Evolutionary conservation across 164 flowering plant genomes (phyloP), one percentile per base, ranked within the genome.

Genomic region (Cinnamomum chago): DNA sequence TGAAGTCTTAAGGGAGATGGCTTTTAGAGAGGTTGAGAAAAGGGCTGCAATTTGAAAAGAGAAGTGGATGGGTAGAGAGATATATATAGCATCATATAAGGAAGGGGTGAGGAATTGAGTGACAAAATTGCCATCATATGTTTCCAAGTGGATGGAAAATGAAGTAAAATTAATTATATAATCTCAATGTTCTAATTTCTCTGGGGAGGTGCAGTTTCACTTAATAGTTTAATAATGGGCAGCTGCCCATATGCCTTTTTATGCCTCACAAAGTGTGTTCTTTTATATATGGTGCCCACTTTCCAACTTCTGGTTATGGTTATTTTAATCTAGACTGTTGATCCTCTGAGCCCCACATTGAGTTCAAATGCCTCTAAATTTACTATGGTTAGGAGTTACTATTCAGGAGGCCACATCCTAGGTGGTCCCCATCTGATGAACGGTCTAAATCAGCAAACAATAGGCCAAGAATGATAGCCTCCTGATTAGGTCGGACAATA

Each of bases 1-100:
- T 17, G 70, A 69, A 22, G 62, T 65, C 70, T 9, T 23, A 50
- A 24, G 74, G 72, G 72, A 77, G 75, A 75, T 62, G 25, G 58
- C n/a, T 55, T 18, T 55, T 15, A n/a, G 77, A 75, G 77, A 66
- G 40, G 66, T 72, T 64, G 33, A 40, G 4, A 23, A 28, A 12
- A 6, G 14, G 2, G 23, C 58, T 22, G 33, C 62, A 6, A n/a
- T 10, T 67, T 11, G 33, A 11, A 62, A 27, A 27, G 27, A 67
- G 30, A 47, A 62, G 17, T 47, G 55, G 24, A 7, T 5, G 13
- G 4, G 23, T 51, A 30, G 62, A 62, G 25, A 20, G 25, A 20
- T 20, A 62, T 23, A 64, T 72, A 27, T 5, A 5, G 50, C 23
- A 47, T 28, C 3, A 62, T 77, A 70, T 22, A 64, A 50, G 27